Evolutionary conservation across 805 yeast genomes (phyloP).

Genomic region (Wickerhamiella australiensis): DNA sequence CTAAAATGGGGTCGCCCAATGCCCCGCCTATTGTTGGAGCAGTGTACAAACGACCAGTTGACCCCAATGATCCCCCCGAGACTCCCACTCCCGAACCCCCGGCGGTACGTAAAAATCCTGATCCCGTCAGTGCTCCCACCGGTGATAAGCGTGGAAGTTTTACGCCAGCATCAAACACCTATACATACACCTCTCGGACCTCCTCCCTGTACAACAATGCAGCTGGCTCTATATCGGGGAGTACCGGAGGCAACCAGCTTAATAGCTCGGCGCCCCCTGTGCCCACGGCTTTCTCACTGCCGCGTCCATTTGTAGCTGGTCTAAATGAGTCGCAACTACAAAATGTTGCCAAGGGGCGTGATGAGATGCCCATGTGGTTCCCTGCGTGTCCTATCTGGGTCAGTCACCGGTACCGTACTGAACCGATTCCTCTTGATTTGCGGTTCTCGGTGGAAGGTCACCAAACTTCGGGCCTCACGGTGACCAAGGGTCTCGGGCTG

Average conservation of each 20-base stretch:
- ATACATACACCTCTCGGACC: neutral
- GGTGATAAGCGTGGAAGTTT: neutral
- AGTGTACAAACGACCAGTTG: conserved; percentile 66
- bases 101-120: conserved; percentile 19
- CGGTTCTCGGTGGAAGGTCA: conserved; percentile 20
- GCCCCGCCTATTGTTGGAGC: conserved; percentile 95
- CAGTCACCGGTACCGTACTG: conserved; percentile 20
- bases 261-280: conserved; percentile 18
- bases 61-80: conserved; percentile 71
- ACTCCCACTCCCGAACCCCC: conserved; percentile 40
- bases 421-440: conserved; percentile 19
- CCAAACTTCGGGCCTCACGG: conserved; percentile 18
- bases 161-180: neutral
- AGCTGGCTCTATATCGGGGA: neutral
- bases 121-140: conserved; percentile 4
- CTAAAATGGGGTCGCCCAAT: conserved; percentile 65
- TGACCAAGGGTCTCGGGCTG: conserved; percentile 44
- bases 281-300: conserved; percentile 24
- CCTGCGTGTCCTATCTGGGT: conserved; percentile 23
- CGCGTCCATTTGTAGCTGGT: conserved; percentile 17
- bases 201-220: neutral
- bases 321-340: conserved; percentile 16
- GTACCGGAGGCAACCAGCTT: neutral
- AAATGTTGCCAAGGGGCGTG: conserved; percentile 19
- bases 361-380: conserved; percentile 24